Base-by-base conservation (phyloP, 805 yeast species). In the Kluyveromyces starmeri region DNA sequence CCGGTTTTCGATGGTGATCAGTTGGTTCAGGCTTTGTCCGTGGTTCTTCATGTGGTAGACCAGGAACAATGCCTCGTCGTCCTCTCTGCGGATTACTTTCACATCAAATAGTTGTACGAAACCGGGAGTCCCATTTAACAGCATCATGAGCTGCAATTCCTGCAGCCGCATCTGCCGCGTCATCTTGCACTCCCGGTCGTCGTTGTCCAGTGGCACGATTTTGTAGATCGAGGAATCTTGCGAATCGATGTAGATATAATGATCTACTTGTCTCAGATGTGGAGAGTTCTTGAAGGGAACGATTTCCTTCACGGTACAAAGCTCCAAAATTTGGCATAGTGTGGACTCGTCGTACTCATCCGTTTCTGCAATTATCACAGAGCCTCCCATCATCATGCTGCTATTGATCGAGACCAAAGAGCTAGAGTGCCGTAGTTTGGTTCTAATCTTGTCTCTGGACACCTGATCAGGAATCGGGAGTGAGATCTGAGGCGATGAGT, bases 381-480 rank as follows among this genome's bases (percentile, higher is more conserved):
- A 54, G 50, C n/a, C 42, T 35, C 13, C 47, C 23, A 39, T 32
- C 13, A 40, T 34, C 12, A 40, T 36, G 10, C 40, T 26, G 7
- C 59, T 50, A 23, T 46, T 45, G 27, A 55, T 33, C 7, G 61
- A 55, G 35, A 54, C 35, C 19, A 55, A 28, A 5, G 61, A 54
- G 3, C 50, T 48, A 2, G 61, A 55, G 36, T 70, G 71, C 43
- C 65, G 65, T 30, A 77, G 55, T 44, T 72, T 77, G 38, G 65
- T 63, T 42, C 67, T 65, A 34, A 77, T 58, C 41, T 73, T 75
- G 40, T 68, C 74, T 22, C 74, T 62, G 11, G 81, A 69, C 9
- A 65, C 66, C 24, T 68, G 70, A 37, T 70, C 73, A 5, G 79
- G 76, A 4, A 70, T 63, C 1, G 83, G 84, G 37, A 73, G 53